Conservation (phyloP, 768 basidiomycete genomes). For the Lactarius akahatsu region DNA sequence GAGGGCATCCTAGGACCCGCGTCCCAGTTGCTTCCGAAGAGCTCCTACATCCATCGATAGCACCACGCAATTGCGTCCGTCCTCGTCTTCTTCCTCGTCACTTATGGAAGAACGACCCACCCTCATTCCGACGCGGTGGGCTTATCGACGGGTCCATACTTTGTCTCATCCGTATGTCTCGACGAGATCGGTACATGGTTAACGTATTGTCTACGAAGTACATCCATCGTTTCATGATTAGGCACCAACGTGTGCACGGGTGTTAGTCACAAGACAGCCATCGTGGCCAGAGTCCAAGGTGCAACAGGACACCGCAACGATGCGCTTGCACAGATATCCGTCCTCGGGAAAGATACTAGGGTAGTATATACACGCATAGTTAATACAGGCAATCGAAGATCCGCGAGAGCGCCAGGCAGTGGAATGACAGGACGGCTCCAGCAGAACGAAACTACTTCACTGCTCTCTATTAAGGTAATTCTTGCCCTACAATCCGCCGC, state of each 20-base stretch:
- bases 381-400: constrained; percentile 14
- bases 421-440: too few relatives aligned
- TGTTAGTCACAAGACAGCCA: not conserved
- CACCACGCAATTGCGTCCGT: not conserved
- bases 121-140: too few relatives aligned
- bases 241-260: not conserved
- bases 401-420: not conserved
- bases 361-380: constrained; percentile 17
- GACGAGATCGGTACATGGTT: too few relatives aligned
- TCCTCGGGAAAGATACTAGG: not conserved
- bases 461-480: constrained; percentile 9
- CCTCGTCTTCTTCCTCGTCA: too few relatives aligned
- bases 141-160: not conserved
- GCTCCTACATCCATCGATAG: too few relatives aligned
- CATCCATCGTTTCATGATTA: not conserved
- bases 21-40: not conserved
- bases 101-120: not conserved
- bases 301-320: not conserved
- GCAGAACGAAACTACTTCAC: too few relatives aligned
- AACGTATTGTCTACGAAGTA: not conserved
- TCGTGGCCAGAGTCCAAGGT: not conserved
- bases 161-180: not conserved
- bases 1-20: not conserved
- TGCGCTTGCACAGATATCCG: not conserved
- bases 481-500: constrained; percentile 58